Evolutionary conservation across 768 basidiomycete species (phyloP), one percentile per base, ranked within the genome.

Genomic region (Russula lepida): DNA sequence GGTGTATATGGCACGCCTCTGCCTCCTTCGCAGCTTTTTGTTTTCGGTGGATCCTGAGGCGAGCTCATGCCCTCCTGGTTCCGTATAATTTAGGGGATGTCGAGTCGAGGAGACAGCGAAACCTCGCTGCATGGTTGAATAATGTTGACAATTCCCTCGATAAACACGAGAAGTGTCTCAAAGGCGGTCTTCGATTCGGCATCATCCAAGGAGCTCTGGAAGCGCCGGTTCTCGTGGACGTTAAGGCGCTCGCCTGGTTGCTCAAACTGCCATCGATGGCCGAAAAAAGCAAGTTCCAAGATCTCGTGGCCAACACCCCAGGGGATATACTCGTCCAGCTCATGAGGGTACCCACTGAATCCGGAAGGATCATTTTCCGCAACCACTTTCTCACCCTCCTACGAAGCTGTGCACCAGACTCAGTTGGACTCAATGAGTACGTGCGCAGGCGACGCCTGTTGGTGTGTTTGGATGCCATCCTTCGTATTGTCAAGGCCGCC

Each of bases 371-470:
- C 23, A 7, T 28, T 41, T 57, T 51, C 27, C 60, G 51, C 52
- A 44, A 57, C 13, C 43, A 47, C 41, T 55, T 62, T 41, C 50
- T 28, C 44, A 19, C 60, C 25, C 60, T 62, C 17, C 27, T 62
- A 3, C 60, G 44, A 25, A 60, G 60, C 21, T 60, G 60, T 30
- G 25, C 32, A 28, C 19, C 59, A 25, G 39, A n/a, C 32, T 33
- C 48, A 21, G 17, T 8, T 28, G 54, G 48, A 43, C 60, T 56
- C 19, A 19, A 50, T 19, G 54, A 50, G 41, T n/a, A 55, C 19
- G 30, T n/a, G 4, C 60, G 60, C 54, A 60, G 13, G 23, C 23
- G 9, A 15, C 60, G 60, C 8, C 60, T 62, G 33, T 19, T 21
- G 25, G 50, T 53, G 9, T 62, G 60, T 15, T 32, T 57, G 44